Evolutionary conservation across 2,329 filamentous ascomycete genomes (phyloP), one percentile per base, ranked within the genome.

Genomic region (Pyrenochaeta sp.): DNA sequence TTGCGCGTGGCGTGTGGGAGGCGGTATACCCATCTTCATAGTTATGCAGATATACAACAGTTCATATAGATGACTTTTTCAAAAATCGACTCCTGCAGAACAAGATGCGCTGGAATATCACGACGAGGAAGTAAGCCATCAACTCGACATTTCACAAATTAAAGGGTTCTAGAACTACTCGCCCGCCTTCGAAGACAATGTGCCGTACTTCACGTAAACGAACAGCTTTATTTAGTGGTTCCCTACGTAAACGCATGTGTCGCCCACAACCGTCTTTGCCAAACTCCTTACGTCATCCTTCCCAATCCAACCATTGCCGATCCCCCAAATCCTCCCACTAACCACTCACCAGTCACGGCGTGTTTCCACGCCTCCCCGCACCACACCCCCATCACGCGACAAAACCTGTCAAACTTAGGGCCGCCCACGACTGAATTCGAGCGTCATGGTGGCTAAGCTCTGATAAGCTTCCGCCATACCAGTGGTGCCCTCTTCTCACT

Each of bases 381-480:
- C 13, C 12, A 36, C 30, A 12, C 3, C 3, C 34, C 15, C 45
- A 34, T 47, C 45, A 47, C 45, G 19, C 45, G 15, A 47, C 13
- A 27, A 47, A 47, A 47, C 28, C 12, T 47, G 45, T 47, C 45
- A 47, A 34, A 3, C 6, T 10, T 13, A 22, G 9, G 1, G 24
- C 44, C 4, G 27, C 27, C 44, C 25, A 46, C 28, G 39, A 30
- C 19, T 19, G 19, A 19, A 19, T 19, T 19, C 19, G 19, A 32
- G 2, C 6, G 44, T 19, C 44, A 19, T 32, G 5, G 44, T 46
- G 44, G 45, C 45, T 28, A 47, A 47, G 45, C 45, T 22, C 45
- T 47, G 45, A 47, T 47, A 47, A 47, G 45, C 45, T 47, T 47
- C 45, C 12, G 45, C 27, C 45, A 32, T 30, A 15, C 45, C 45